These are phyloP conservation scores for Salvia miltiorrhiza DNA, from an alignment of 257 asterid species.

Conservation along the genomic window DNA sequence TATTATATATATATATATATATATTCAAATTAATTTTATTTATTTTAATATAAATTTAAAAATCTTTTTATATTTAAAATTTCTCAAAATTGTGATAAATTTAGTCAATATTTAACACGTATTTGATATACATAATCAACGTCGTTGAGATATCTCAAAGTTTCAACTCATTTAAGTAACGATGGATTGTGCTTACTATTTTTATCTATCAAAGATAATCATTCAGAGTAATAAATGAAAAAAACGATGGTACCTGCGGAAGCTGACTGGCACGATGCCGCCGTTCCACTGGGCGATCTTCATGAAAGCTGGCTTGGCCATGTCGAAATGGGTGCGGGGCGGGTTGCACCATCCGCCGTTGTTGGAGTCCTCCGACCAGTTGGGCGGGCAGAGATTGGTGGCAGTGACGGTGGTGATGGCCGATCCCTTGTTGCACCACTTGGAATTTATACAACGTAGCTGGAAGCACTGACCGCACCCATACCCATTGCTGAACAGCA, in stretches of 20 bases:
- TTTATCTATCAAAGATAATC: no score
- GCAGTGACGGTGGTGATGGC: constrained; percentile 62
- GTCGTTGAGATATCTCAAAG: no score
- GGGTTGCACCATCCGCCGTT: constrained; percentile 97
- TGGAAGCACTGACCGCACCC: constrained; percentile 85
- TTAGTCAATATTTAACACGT: no score
- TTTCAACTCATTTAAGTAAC: no score
- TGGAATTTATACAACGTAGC: constrained; percentile 44
- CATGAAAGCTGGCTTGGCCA: constrained; percentile 85
- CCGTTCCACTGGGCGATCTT: constrained; percentile 80
- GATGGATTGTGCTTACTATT: no score
- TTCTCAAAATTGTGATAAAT: no score
- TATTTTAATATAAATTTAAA: no score
- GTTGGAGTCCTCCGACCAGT: constrained; percentile 65
- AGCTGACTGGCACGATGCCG: constrained; percentile 71
- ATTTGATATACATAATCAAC: no score
- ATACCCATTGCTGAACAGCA: constrained; percentile 65
- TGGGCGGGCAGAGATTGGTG: constrained; percentile 87
- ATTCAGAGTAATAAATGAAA: no score
- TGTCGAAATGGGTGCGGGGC: constrained; percentile 76
- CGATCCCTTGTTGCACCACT: constrained; percentile 47
- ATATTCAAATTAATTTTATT: no score
- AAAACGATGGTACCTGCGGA: constrained; percentile 73
- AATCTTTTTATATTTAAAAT: no score
- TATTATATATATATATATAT: no score